Conservation (phyloP, 768 basidiomycete genomes). For the Pisolithus marmoratus region DNA sequence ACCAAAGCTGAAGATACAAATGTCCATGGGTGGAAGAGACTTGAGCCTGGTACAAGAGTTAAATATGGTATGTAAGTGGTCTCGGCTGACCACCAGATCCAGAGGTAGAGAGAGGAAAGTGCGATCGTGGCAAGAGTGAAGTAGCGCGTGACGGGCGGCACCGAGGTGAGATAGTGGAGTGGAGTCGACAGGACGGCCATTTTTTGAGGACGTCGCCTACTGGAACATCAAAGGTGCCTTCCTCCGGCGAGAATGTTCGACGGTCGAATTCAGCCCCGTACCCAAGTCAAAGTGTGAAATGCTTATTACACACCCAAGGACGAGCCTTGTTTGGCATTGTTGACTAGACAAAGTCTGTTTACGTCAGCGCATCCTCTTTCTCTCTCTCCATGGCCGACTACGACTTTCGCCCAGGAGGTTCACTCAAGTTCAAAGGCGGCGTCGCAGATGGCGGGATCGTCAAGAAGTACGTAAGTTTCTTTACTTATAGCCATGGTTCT, state of each 20-base stretch:
- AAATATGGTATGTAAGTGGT: slow-evolving; percentile 55
- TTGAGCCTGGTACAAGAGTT: slow-evolving; percentile 74
- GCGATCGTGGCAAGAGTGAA: slow-evolving; percentile 60
- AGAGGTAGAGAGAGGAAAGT: slow-evolving; percentile 55
- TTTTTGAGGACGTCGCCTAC: slow-evolving; percentile 6
- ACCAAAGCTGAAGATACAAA: slow-evolving; percentile 85
- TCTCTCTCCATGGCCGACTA: slow-evolving; percentile 73
- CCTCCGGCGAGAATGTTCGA: background rate
- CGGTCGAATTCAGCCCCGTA: background rate
- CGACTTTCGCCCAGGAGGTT: slow-evolving; percentile 78
- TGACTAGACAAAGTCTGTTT: slow-evolving; percentile 17
- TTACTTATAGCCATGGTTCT: slow-evolving; percentile 2
- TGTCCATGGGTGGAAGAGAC: slow-evolving; percentile 88
- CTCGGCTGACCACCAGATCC: slow-evolving; percentile 52
- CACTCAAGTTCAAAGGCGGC: slow-evolving; percentile 86
- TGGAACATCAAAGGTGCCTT: slow-evolving; percentile 11
- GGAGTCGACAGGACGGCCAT: slow-evolving; percentile 81
- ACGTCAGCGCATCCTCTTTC: slow-evolving; percentile 24
- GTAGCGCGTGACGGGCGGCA: slow-evolving; percentile 73
- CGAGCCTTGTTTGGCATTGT: slow-evolving; percentile 17
- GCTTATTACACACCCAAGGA: background rate
- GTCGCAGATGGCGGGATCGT: slow-evolving; percentile 72
- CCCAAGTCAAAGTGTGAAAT: background rate
- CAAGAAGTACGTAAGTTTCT: slow-evolving; percentile 59
- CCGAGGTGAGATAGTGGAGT: slow-evolving; percentile 58